Evolutionary conservation across 2,329 filamentous ascomycete species (phyloP).

Genomic region (Penicillium olsonii): DNA sequence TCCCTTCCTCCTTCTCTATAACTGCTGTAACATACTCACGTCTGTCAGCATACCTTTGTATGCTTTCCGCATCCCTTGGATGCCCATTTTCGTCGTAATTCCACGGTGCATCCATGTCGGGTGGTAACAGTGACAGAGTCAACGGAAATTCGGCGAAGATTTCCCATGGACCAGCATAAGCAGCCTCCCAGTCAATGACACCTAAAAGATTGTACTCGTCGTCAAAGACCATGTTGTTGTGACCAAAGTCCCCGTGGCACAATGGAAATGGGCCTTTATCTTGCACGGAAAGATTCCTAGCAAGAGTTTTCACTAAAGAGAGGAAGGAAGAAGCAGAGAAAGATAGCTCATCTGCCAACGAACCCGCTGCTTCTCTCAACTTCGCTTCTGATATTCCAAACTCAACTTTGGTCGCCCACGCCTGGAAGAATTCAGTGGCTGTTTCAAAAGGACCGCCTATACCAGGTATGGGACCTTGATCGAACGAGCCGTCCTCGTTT

Average conservation of each 20-base stretch:
- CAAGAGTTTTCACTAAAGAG: not conserved
- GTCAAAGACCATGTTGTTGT: constrained; percentile 6
- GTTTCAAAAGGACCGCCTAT: constrained; percentile 7
- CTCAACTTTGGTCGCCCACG: constrained; percentile 1
- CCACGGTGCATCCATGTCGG: constrained; percentile 7
- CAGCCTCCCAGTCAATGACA: constrained; percentile 8
- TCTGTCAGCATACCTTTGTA: constrained; percentile 2
- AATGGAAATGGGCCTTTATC: constrained; percentile 3
- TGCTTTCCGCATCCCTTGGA: constrained; percentile 1
- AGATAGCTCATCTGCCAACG: constrained; percentile 2
- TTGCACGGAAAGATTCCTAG: constrained; percentile 1
- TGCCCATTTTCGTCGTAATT: constrained; percentile 4
- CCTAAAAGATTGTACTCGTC: constrained; percentile 3
- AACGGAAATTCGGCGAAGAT: constrained; percentile 3
- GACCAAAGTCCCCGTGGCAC: constrained; percentile 2
- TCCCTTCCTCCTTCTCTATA: constrained; percentile 4
- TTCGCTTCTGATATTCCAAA: constrained; percentile 4
- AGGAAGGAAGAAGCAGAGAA: constrained; percentile 4
- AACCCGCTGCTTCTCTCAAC: constrained; percentile 3
- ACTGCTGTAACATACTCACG: constrained; percentile 2
- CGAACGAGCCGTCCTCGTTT: constrained; percentile 4
- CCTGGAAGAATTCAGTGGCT: constrained; percentile 7
- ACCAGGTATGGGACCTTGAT: constrained; percentile 5
- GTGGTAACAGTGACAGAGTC: constrained; percentile 2
- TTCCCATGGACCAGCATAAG: constrained; percentile 4